Conservation (phyloP, 2,329 filamentous ascomycete species). For the Didymella lethalis region DNA sequence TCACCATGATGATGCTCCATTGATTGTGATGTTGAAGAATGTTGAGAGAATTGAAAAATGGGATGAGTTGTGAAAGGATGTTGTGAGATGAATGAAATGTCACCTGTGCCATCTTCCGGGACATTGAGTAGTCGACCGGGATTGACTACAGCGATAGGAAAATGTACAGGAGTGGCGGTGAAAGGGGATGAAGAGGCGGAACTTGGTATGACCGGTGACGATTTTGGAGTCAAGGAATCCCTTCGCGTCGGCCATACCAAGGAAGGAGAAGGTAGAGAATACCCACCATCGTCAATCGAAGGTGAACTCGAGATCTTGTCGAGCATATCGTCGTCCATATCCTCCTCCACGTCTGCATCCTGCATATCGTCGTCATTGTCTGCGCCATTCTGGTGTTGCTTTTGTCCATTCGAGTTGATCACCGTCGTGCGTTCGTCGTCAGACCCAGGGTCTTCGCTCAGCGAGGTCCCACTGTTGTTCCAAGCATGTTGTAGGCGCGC, state of each 20-base stretch:
- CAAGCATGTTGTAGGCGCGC: slow-evolving; percentile 67
- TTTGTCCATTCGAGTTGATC: slow-evolving; percentile 32
- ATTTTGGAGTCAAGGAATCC: slow-evolving; percentile 52
- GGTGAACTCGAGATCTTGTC: slow-evolving; percentile 98
- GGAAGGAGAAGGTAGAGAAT: slow-evolving; percentile 54
- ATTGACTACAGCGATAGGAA: slow-evolving; percentile 47
- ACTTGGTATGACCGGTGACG: slow-evolving; percentile 39
- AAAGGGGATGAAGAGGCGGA: slow-evolving; percentile 55
- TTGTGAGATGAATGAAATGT: slow-evolving; percentile 40
- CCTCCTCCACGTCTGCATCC: slow-evolving; percentile 71
- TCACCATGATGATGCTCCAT: slow-evolving; percentile 61
- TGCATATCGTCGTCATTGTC: slow-evolving; percentile 62
- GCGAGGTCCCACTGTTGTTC: slow-evolving; percentile 52
- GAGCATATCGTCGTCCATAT: slow-evolving; percentile 92
- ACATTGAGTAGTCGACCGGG: slow-evolving; percentile 32
- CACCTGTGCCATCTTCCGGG: slow-evolving; percentile 42
- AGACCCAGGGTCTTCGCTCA: slow-evolving; percentile 61
- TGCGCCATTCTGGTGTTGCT: slow-evolving; percentile 47
- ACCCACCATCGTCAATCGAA: slow-evolving; percentile 99
- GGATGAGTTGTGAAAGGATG: slow-evolving; percentile 41
- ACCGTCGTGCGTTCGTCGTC: slow-evolving; percentile 62
- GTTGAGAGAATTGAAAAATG: slow-evolving; percentile 43
- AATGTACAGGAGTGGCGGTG: slow-evolving; percentile 53
- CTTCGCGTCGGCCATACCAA: slow-evolving; percentile 52
- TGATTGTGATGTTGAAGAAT: slow-evolving; percentile 40